Percentiles rank a stretch among this genome's conserved stretches.
Evolutionary conservation across 1,284 basidiomycete genomes (phyloP).

Genomic region (Rhodofomes roseus): DNA sequence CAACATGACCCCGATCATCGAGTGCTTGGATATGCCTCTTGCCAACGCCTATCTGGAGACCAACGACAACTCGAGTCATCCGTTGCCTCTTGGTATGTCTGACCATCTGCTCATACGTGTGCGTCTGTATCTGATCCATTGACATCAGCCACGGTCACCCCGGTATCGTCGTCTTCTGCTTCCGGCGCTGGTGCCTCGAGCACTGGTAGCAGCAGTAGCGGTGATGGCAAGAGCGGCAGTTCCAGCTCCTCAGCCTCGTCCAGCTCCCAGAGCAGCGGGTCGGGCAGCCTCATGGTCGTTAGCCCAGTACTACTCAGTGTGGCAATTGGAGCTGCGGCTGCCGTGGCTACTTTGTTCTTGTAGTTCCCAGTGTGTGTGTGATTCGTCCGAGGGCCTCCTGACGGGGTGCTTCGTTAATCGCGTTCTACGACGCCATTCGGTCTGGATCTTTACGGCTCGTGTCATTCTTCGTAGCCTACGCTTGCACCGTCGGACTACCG

Average conservation of each 20-base stretch:
- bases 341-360: not conserved
- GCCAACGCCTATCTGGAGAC: conserved; percentile 66
- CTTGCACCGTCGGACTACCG: not conserved
- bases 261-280: not conserved
- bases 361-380: not conserved
- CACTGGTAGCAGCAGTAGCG: conserved; percentile 1
- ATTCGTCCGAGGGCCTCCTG: not conserved
- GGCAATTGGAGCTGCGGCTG: not conserved
- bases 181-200: not conserved
- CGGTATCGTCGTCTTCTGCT: not conserved
- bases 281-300: not conserved
- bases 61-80: conserved; percentile 59
- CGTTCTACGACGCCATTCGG: not conserved
- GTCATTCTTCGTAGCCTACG: not conserved
- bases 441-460: no score
- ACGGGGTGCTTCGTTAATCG: not conserved
- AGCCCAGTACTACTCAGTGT: not conserved
- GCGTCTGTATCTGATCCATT: not conserved
- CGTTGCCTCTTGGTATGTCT: conserved; percentile 36
- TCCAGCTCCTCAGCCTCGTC: not conserved
- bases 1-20: conserved; percentile 61
- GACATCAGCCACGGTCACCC: not conserved
- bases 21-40: conserved; percentile 59
- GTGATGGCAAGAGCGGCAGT: not conserved
- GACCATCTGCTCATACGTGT: no score